Base-by-base conservation (phyloP, 1,284 basidiomycete genomes). In the Erythrobasidium hasegawianum region DNA sequence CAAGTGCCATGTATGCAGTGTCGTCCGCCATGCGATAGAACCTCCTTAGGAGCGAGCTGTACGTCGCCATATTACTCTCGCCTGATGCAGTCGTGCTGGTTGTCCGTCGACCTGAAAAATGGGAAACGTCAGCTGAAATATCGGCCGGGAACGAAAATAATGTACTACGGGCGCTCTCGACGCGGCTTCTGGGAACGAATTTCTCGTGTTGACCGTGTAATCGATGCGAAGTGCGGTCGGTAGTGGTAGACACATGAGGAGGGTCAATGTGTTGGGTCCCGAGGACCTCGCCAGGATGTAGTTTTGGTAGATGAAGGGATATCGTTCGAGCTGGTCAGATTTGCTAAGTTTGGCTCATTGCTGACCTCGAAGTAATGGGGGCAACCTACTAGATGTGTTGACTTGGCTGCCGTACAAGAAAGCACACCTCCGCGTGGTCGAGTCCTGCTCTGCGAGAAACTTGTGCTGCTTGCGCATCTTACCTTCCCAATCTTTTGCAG, bases 401-500 rank as follows among this genome's bases (percentile, higher is more conserved):
- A 4, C 43, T 16, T 47, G 22, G 5, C 8, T 27, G 50, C 14
- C 38, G 61, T 72, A 72, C 13, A 72, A 26, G 58, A 69, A 71
- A 1, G 55, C 45, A 54, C 68, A 71, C 68, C 92, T 82, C 22
- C 81, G 82, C 1, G 89, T 91, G 16, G 80, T 74, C n/a, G 71
- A 74, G 75, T 95, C 92, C 76, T 95, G 87, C 50, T 81, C 79
- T n/a, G 78, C 77, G 18, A 95, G 74, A 74, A 90, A 95, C 8
- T 80, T 77, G 11, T 81, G 78, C 75, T 95, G 92, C 3, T 75
- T 75, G 39, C 76, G 72, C 0, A 83, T 84, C 38, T 78, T 76
- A 33, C 81, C 77, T 67, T 78, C 77, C 84, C 85, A 88, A 0
- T 83, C 84, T 27, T 75, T 71, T 2, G 87, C 86, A 2, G 85